Evolutionary conservation across 257 asterid species (phyloP), one percentile per base, ranked within the genome.

Genomic region (Nicotiana benthamiana): DNA sequence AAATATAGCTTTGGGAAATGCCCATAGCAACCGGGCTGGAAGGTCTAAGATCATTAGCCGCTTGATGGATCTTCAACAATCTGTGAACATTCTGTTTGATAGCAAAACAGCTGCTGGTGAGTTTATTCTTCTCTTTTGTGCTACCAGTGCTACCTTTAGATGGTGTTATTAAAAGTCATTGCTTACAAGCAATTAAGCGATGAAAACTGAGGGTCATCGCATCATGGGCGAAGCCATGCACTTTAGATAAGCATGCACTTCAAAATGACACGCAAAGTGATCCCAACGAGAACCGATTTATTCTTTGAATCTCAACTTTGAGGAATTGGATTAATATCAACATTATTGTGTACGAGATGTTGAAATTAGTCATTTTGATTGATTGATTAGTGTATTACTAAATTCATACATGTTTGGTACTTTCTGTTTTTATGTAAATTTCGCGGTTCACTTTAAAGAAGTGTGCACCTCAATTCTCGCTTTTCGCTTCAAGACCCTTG

Each of bases 41-140:
- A 90, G 85, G 51, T 85, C 88, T 54, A 93, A 79, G 88, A 88
- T 93, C 74, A 84, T 93, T 65, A 83, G 53, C 81, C 89, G 93
- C 80, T 92, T 95, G 98, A 88, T 90, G 96, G 96, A 90, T 80
- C 97, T 95, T 86, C 99, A 95, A 84, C 98, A 90, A 85, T 93
- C 97, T 65, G 83, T 93, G 85, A 93, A 92, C 83, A 89, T 89
- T 32, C 86, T 92, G 59, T 90, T 87, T 85, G 96, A 93, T 89
- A 90, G 95, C 88, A 95, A 95, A 92, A 88, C 95, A 85, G 87
- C 91, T 77, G 61, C 83, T 11, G 83, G 99, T 95, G 81, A 83
- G 97, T 79, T 75, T 81, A 57, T 67, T 90, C 62, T 57, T 82
- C 77, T 30, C 75, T 51, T 67, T 82, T 57, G 80, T 79, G 78